Conservation (phyloP, 192 early-diverging fungal genomes). For the Globomyces pollinis-pini region DNA sequence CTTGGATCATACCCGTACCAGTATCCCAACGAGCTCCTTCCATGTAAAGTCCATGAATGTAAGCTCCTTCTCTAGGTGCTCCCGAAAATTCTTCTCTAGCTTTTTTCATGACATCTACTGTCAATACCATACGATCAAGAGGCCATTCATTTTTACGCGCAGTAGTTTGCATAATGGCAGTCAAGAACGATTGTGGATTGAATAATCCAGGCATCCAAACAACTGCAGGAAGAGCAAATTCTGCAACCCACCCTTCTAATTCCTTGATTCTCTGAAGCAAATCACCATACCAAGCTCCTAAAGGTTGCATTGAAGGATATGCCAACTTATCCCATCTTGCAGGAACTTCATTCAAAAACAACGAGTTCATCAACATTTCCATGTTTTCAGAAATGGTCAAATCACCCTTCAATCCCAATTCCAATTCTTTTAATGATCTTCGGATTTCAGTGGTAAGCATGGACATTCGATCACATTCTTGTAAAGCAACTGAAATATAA, state of each 20-base stretch:
- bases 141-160: conserved; percentile 62
- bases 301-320: conserved; percentile 50
- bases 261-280: conserved; percentile 57
- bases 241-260: conserved; percentile 55
- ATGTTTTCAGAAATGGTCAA: conserved; percentile 59
- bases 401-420: conserved; percentile 58
- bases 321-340: conserved; percentile 56
- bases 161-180: conserved; percentile 64
- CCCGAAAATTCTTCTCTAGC: conserved; percentile 52
- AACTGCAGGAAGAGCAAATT: conserved; percentile 54
- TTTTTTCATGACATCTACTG: conserved; percentile 60
- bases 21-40: conserved; percentile 62
- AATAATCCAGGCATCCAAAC: conserved; percentile 57
- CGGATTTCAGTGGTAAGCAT: conserved; percentile 53
- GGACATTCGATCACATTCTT: conserved; percentile 59
- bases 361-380: conserved; percentile 54
- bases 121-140: conserved; percentile 53
- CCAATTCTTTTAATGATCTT: conserved; percentile 51
- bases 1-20: conserved; percentile 56
- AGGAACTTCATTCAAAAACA: conserved; percentile 53
- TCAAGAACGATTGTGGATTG: conserved; percentile 64
- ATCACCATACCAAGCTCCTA: conserved; percentile 54
- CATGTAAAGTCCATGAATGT: conserved; percentile 58
- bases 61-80: conserved; percentile 55
- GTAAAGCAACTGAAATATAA: conserved; percentile 57